A percentile compares a stretch with the other conserved stretches of the same genome.
These are phyloP conservation scores for Dentipellis sp. DNA, from an alignment of 768 basidiomycete genomes.

Conservation along the genomic window DNA sequence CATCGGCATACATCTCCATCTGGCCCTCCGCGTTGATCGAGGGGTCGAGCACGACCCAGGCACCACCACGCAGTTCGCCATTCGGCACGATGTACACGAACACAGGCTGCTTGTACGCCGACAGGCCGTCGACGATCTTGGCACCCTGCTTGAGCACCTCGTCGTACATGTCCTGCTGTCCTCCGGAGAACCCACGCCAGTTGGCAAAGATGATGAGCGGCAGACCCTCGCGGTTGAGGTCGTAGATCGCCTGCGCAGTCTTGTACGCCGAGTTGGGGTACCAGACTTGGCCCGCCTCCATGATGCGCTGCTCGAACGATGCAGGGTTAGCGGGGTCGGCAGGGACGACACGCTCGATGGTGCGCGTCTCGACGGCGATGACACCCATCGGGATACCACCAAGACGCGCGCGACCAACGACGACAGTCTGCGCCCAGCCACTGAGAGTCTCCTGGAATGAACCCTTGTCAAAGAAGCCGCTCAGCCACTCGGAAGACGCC, in stretches of 20 bases:
- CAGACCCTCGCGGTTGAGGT: slow-evolving; percentile 94
- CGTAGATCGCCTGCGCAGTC: slow-evolving; percentile 98
- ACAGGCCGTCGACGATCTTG: slow-evolving; percentile 97
- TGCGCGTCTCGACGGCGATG: slow-evolving; percentile 96
- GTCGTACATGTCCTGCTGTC: slow-evolving; percentile 99
- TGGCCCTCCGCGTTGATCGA: slow-evolving; percentile 86
- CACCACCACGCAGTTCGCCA: slow-evolving; percentile 96
- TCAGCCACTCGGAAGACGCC: slow-evolving; percentile 59
- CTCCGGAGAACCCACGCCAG: slow-evolving; percentile 99
- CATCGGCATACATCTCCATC: slow-evolving; percentile 99
- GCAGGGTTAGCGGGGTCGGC: slow-evolving; percentile 97
- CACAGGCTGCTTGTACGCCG: slow-evolving; percentile 93
- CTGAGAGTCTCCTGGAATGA: slow-evolving; percentile 99
- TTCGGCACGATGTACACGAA: slow-evolving; percentile 99
- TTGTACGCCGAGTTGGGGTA: slow-evolving; percentile 99
- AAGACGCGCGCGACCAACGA: slow-evolving; percentile 91
- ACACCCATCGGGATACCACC: slow-evolving; percentile 97
- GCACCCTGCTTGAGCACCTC: slow-evolving; percentile 95
- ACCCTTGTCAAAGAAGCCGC: slow-evolving; percentile 94
- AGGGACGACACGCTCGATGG: slow-evolving; percentile 91
- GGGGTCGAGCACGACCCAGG: slow-evolving; percentile 98
- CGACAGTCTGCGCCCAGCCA: slow-evolving; percentile 99
- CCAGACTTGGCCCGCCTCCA: slow-evolving; percentile 99
- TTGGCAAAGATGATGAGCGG: slow-evolving; percentile 99
- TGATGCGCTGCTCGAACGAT: slow-evolving; percentile 94